Evolutionary conservation across 2,329 filamentous ascomycete genomes (phyloP).

Genomic region (Nothomitra cinnamomea): DNA sequence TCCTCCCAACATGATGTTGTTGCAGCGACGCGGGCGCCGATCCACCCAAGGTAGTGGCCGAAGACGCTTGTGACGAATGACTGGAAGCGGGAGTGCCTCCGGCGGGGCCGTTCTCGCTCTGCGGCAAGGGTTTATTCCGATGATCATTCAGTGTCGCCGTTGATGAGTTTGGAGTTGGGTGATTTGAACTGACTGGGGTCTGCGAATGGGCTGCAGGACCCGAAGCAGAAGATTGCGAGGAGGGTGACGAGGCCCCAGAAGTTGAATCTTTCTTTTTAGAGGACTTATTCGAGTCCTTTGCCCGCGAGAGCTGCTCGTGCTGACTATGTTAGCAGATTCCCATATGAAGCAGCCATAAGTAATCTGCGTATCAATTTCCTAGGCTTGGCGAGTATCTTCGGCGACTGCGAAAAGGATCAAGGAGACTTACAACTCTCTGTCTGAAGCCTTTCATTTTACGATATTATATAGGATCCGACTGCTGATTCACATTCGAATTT

Average conservation of each 20-base stretch:
- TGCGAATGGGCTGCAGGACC: slow-evolving; percentile 25
- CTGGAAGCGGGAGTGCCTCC: slow-evolving; percentile 11
- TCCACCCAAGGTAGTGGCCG: slow-evolving; percentile 12
- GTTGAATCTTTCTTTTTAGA: slow-evolving; percentile 19
- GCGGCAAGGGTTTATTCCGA: slow-evolving; percentile 63
- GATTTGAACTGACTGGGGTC: slow-evolving; percentile 42
- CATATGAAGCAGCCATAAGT: background rate
- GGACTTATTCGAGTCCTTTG: slow-evolving; percentile 75
- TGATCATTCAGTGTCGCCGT: slow-evolving; percentile 72
- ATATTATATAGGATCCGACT: slow-evolving; percentile 11
- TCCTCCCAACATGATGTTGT: slow-evolving; percentile 16
- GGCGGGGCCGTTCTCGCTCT: slow-evolving; percentile 27
- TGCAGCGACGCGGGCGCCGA: slow-evolving; percentile 24
- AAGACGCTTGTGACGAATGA: slow-evolving; percentile 15
- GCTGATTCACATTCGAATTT: background rate
- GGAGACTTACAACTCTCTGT: slow-evolving; percentile 76
- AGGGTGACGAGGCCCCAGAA: slow-evolving; percentile 64
- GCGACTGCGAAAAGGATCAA: background rate
- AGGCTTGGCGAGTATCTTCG: background rate
- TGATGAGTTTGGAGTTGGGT: slow-evolving; percentile 71
- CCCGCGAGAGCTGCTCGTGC: slow-evolving; percentile 73
- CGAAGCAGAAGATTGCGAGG: slow-evolving; percentile 33
- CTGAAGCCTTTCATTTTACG: slow-evolving; percentile 89
- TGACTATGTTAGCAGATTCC: slow-evolving; percentile 9
- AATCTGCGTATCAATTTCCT: background rate